Evolutionary conservation across 2,329 filamentous ascomycete genomes (phyloP), one percentile per base, ranked within the genome.

Genomic region (Magnaporthales sp.): DNA sequence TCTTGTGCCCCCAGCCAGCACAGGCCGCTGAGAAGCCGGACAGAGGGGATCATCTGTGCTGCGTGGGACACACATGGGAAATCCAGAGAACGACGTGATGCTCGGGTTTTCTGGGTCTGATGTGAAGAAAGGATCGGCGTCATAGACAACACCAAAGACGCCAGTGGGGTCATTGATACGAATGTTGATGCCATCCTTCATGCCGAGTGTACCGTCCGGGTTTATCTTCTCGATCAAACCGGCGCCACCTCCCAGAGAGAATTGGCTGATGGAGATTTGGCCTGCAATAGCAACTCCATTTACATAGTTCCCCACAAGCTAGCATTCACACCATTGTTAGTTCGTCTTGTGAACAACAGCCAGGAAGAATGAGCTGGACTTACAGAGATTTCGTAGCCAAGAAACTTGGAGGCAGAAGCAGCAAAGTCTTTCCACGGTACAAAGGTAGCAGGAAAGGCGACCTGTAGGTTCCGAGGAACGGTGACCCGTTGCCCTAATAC

Each of bases 51-150:
- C 62, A 19, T 19, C 26, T 15, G 72, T 68, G 32, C 75, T 77
- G 27, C 81, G 74, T 0, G 79, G 80, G 29, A 83, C 78, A 66
- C 80, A 83, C 80, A 83, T 82, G 0, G 80, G 81, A 63, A 82
- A 82, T 0, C 81, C 81, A 27, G 78, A 79, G 72, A 81, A 82
- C 2, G 79, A 77, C 3, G 76, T 77, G 66, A 83, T 76, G 64
- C 78, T 80, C 0, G 81, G 80, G 66, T 77, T 83, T 67, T 78
- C 75, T 64, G 80, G 79, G 68, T 83, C 81, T 1, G 80, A 79
- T 0, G 79, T 78, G 72, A 80, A 81, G 67, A 77, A 76, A 0
- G 78, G 78, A n/a, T 73, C 71, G 2, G 68, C 70, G 2, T 68
- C 73, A 63, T 76, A 79, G 9, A 73, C 76, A 3, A 76, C 74